Conservation (phyloP, 495 filamentous ascomycete species). For the Neurospora sp. region DNA sequence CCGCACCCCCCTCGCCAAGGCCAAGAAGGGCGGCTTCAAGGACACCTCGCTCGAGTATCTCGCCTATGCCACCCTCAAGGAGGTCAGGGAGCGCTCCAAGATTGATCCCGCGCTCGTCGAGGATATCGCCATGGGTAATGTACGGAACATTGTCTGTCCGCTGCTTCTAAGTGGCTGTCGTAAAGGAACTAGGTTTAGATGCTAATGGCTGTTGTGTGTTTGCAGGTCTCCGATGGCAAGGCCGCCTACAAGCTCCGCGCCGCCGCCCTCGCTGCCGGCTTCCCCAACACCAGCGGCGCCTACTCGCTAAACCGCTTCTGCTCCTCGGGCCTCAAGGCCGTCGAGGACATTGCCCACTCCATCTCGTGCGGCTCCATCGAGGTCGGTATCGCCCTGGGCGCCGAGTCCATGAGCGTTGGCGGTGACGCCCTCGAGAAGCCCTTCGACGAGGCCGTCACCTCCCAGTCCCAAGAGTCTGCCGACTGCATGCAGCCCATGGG, state of each 20-base stretch:
- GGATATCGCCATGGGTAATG: slow-evolving; percentile 89
- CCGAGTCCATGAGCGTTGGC: slow-evolving; percentile 73
- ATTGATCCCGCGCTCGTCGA: slow-evolving; percentile 78
- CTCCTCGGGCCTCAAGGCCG: slow-evolving; percentile 88
- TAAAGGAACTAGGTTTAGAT: not conserved
- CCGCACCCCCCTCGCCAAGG: slow-evolving; percentile 72
- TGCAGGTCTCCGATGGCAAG: slow-evolving; percentile 73
- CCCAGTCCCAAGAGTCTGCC: slow-evolving; percentile 58
- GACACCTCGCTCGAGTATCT: slow-evolving; percentile 87
- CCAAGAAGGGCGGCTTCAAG: slow-evolving; percentile 79
- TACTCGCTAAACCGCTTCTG: slow-evolving; percentile 91
- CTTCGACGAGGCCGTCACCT: slow-evolving; percentile 69
- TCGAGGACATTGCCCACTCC: slow-evolving; percentile 87
- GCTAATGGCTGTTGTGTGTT: not conserved
- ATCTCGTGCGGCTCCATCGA: slow-evolving; percentile 76
- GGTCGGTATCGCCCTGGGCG: slow-evolving; percentile 75
- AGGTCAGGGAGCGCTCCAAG: slow-evolving; percentile 61
- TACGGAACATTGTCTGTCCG: slow-evolving; percentile 27
- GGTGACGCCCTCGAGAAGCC: slow-evolving; percentile 57
- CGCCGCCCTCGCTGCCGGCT: slow-evolving; percentile 81
- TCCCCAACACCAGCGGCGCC: slow-evolving; percentile 78
- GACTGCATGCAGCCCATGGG: slow-evolving; percentile 97
- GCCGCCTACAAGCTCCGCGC: slow-evolving; percentile 84
- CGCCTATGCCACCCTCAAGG: slow-evolving; percentile 66
- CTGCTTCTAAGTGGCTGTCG: not conserved